These are phyloP conservation scores for Marasmius sp. DNA, from an alignment of 1,284 basidiomycete species.

Conservation along the genomic window DNA sequence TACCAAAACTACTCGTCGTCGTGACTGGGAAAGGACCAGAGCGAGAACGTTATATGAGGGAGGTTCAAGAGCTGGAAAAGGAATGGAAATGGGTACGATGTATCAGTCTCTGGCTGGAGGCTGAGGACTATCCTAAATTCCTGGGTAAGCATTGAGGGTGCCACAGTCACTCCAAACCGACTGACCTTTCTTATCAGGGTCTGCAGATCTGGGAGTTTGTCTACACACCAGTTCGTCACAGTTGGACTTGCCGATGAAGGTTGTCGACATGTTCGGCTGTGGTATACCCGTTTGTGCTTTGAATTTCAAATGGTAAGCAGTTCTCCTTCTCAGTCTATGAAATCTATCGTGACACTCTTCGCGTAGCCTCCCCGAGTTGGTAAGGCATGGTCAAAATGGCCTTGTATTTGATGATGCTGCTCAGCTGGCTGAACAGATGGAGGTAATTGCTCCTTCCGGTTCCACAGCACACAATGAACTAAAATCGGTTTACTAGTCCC, in stretches of 20 bases:
- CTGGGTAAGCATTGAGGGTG: conserved; percentile 53
- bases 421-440: conserved; percentile 73
- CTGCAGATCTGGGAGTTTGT: conserved; percentile 90
- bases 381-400: conserved; percentile 83
- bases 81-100: conserved; percentile 84
- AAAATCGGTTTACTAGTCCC: conserved; percentile 35
- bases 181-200: conserved; percentile 48
- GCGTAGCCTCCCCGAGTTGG: conserved; percentile 82
- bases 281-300: conserved; percentile 91
- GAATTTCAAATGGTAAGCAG: conserved; percentile 76
- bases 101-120: conserved; percentile 85
- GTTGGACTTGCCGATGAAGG: conserved; percentile 97
- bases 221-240: conserved; percentile 90
- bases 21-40: conserved; percentile 94
- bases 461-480: background rate
- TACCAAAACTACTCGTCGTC: conserved; percentile 81
- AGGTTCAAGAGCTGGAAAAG: conserved; percentile 56
- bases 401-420: conserved; percentile 70
- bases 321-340: too few species aligned
- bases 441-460: conserved; percentile 44
- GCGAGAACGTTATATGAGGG: conserved; percentile 69
- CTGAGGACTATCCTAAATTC: conserved; percentile 84
- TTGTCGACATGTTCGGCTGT: conserved; percentile 99
- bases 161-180: background rate
- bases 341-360: background rate